Evolutionary conservation across 495 filamentous ascomycete genomes (phyloP).

Genomic region (Xylaria intraflava): DNA sequence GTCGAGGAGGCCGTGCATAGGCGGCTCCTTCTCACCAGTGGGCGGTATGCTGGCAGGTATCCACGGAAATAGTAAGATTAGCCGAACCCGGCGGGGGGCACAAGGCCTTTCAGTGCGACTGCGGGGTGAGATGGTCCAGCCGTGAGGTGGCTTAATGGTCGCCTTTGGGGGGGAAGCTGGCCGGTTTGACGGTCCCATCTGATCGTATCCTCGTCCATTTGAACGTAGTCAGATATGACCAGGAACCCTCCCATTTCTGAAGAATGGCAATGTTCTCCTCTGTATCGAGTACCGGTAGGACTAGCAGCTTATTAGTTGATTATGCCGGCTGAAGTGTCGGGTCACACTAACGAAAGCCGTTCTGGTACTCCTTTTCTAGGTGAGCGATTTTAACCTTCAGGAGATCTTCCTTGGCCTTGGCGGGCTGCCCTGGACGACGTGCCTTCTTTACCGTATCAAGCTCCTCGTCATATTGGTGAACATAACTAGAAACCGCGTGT

Average conservation of each 20-base stretch:
- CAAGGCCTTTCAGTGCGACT: slow-evolving; percentile 24
- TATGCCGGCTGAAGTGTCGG: background rate
- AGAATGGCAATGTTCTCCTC: slow-evolving; percentile 40
- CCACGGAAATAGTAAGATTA: slow-evolving; percentile 7
- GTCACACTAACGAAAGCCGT: slow-evolving; percentile 61
- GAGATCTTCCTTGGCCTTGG: slow-evolving; percentile 68
- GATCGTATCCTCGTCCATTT: slow-evolving; percentile 55
- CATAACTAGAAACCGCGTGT: slow-evolving; percentile 50
- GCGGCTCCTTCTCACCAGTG: slow-evolving; percentile 6
- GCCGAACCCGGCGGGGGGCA: slow-evolving; percentile 12
- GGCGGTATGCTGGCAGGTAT: slow-evolving; percentile 1
- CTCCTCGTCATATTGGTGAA: slow-evolving; percentile 74
- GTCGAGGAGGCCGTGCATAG: slow-evolving; percentile 7
- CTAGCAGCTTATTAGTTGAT: slow-evolving; percentile 28
- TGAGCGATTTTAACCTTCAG: slow-evolving; percentile 60
- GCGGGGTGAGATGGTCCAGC: slow-evolving; percentile 14
- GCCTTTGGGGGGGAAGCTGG: slow-evolving; percentile 66
- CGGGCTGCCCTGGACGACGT: slow-evolving; percentile 73
- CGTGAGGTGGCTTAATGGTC: slow-evolving; percentile 38
- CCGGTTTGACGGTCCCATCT: slow-evolving; percentile 47
- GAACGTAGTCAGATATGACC: slow-evolving; percentile 48
- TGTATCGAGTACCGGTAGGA: slow-evolving; percentile 44
- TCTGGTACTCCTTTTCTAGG: slow-evolving; percentile 74
- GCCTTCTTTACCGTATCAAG: slow-evolving; percentile 64
- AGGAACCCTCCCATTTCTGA: slow-evolving; percentile 45